These are phyloP conservation scores for Marasmius sp. DNA, from an alignment of 1,284 basidiomycete species.

Conservation along the genomic window DNA sequence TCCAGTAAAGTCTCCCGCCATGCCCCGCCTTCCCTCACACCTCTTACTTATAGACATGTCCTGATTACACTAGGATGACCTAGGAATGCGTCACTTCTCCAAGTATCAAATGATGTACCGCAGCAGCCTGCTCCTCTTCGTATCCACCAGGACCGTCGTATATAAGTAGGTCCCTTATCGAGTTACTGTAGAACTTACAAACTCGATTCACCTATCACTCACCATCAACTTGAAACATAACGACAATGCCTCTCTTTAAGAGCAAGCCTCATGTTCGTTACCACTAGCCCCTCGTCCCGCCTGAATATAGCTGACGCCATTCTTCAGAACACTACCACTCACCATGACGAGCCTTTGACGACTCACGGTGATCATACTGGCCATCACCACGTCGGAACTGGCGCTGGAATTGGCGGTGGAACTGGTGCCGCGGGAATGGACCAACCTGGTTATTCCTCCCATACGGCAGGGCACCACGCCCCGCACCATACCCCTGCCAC, in stretches of 20 bases:
- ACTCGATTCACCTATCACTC: neutral
- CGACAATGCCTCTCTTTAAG: constrained; percentile 22
- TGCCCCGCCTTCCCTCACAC: neutral
- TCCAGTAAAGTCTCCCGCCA: neutral
- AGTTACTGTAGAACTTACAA: neutral
- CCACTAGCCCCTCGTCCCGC: neutral
- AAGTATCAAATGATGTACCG: neutral
- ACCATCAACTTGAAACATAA: neutral
- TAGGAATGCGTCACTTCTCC: neutral
- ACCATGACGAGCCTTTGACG: neutral
- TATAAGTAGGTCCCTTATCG: neutral
- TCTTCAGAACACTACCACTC: neutral
- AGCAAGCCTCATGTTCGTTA: constrained; percentile 16
- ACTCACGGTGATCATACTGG: neutral
- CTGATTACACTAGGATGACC: neutral
- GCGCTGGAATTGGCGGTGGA: neutral
- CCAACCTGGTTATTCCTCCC: too few relatives aligned
- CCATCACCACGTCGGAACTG: neutral
- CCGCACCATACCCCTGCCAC: neutral
- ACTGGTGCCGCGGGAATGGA: neutral
- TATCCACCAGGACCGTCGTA: neutral
- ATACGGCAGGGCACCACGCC: neutral
- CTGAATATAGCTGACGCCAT: neutral
- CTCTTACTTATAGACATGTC: neutral
- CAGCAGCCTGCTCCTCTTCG: neutral